phyloP scores from a whole-genome alignment of 371 early-diverging fungal genomes.

The Chytridium lagenaria region DNA sequence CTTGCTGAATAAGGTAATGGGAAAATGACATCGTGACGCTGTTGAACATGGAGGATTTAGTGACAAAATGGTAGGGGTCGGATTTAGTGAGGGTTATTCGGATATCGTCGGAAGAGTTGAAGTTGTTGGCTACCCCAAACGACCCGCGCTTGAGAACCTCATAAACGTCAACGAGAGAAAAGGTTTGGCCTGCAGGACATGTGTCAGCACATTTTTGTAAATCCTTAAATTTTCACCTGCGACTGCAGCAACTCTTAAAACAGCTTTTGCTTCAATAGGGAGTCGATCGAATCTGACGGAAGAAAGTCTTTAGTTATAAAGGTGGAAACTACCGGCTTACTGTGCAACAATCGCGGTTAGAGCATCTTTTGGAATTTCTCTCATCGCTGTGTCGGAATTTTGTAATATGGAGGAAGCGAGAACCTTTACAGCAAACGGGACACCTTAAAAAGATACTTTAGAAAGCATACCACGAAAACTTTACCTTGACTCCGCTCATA shows the following conservation, averaged over 20 bases:
- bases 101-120: not conserved
- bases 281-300: constrained; percentile 6
- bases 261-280: not conserved
- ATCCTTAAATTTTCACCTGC: not conserved
- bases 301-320: not conserved
- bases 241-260: constrained; percentile 6
- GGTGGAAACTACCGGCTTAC: not conserved
- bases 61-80: not conserved
- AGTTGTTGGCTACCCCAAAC: not conserved
- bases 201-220: not conserved
- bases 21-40: not conserved
- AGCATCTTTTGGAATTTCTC: constrained; percentile 6
- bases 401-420: not conserved
- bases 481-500: constrained; percentile 2
- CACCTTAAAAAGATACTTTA: not conserved
- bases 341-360: constrained; percentile 2
- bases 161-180: not conserved
- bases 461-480: not conserved
- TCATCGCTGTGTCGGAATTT: not conserved
- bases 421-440: not conserved
- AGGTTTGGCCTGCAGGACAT: constrained; percentile 13
- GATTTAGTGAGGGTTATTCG: not conserved
- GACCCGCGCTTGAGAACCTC: not conserved
- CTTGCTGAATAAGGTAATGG: constrained; percentile 18
- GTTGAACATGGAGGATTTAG: not conserved